Conservation (phyloP, 331 rosid genomes). For the Erythrophleum ivorense region DNA sequence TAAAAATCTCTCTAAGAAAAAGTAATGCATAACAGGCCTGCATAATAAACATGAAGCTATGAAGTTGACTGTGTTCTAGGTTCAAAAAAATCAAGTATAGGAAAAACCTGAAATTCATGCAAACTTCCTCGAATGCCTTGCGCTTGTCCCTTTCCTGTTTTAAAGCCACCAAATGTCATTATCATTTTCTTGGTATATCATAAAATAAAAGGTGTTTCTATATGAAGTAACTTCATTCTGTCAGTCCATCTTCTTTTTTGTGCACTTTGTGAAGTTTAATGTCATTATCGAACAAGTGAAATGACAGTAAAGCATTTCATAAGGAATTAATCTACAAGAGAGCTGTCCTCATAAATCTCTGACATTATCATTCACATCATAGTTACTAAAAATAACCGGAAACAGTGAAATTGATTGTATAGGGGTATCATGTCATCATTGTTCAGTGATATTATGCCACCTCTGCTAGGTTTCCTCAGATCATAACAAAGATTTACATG, state of each 20-base stretch:
- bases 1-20: slow-evolving; percentile 92
- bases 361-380: slow-evolving; percentile 4
- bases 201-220: slow-evolving; percentile 22
- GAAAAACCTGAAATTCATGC: slow-evolving; percentile 47
- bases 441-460: background rate
- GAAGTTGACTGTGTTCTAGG: slow-evolving; percentile 25
- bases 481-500: background rate
- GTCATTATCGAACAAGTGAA: slow-evolving; percentile 23
- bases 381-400: slow-evolving; percentile 9
- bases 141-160: slow-evolving; percentile 91
- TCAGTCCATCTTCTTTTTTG: background rate
- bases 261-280: slow-evolving; percentile 22
- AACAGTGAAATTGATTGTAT: background rate
- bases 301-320: slow-evolving; percentile 6
- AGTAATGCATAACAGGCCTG: slow-evolving; percentile 97
- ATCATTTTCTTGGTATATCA: slow-evolving; percentile 11
- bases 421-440: background rate
- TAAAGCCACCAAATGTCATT: slow-evolving; percentile 14
- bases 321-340: slow-evolving; percentile 16
- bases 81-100: slow-evolving; percentile 19
- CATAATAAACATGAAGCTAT: slow-evolving; percentile 37
- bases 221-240: background rate
- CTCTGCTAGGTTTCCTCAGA: background rate
- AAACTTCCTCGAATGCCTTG: slow-evolving; percentile 83
- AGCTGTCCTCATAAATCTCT: slow-evolving; percentile 1